Percentiles rank a stretch among this genome's conserved stretches.
Evolutionary conservation across 106 monocot genomes (phyloP).

Genomic region (Dioscorea alata): DNA sequence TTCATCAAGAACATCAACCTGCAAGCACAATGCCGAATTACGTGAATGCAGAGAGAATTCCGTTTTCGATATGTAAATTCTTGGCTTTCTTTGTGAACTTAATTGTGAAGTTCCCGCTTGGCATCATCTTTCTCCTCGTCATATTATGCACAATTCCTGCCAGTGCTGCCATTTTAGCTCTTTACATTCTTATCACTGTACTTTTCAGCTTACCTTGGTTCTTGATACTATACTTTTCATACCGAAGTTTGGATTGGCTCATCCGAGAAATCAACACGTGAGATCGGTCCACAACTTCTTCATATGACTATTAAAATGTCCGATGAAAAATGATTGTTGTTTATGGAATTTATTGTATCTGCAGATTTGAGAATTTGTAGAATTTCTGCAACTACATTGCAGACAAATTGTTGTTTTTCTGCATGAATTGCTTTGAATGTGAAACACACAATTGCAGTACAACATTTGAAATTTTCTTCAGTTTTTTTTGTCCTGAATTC

Average conservation of each 20-base stretch:
- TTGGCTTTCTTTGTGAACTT: conserved; percentile 41
- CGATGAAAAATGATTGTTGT: too few species aligned
- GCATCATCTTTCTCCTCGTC: conserved; percentile 47
- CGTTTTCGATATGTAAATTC: conserved; percentile 17
- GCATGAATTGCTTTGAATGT: too few species aligned
- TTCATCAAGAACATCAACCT: background rate
- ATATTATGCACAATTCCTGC: conserved; percentile 50
- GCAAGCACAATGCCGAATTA: background rate
- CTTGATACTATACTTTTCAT: conserved; percentile 59
- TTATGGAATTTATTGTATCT: too few species aligned
- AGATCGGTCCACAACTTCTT: background rate
- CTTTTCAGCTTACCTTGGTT: conserved; percentile 49
- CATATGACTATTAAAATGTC: too few species aligned
- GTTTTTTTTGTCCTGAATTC: too few species aligned
- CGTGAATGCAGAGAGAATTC: conserved; percentile 22
- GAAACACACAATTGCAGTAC: too few species aligned
- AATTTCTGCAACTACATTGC: too few species aligned
- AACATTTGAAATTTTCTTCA: too few species aligned
- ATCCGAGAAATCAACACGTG: conserved; percentile 47
- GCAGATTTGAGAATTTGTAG: too few species aligned
- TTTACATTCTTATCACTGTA: conserved; percentile 42
- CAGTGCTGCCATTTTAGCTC: conserved; percentile 29
- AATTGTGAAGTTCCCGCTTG: conserved; percentile 43
- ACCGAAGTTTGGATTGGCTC: conserved; percentile 62
- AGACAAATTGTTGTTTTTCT: too few species aligned